Base-by-base conservation (phyloP, 2,329 filamentous ascomycete species). In the Alternaria infectoria region DNA sequence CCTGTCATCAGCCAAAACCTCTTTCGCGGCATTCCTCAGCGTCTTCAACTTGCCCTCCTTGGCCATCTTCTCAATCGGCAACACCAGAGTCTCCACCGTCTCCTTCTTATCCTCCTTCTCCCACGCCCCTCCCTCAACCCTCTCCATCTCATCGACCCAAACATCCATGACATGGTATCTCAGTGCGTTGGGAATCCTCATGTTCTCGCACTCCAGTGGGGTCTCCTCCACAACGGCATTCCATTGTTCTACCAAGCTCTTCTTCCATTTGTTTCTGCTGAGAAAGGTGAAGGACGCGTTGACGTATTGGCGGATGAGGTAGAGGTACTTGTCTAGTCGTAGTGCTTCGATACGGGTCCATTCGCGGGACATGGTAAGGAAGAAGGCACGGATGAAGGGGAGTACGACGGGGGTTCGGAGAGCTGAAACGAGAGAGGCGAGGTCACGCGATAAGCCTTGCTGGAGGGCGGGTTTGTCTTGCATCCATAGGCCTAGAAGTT, bases 81-180 rank as follows among this genome's bases (percentile, higher is more conserved):
- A 79, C 25, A 89, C 82, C 56, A 92, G 66, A 30, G 74, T 77
- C 59, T 85, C 81, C 23, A 90, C 72, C 43, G 75, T 77, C 50
- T 71, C 68, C 36, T 67, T 69, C 19, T 67, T 71, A 57, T 78
- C 70, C 57, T 79, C 73, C 62, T 76, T 70, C 54, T 79, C 77
- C 64, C 79, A 73, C 44, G 79, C 74, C 36, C 87, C 83, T 9
- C 66, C 72, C 57, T 89, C 87, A 32, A 89, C 87, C 75, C 89
- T 90, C 80, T 94, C 91, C 72, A 94, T 80, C 85, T 97, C 94
- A 79, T 98, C 96, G 9, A 97, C 87, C 88, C 92, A 98, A 57
- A 98, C 87, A 82, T 99, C 96, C 67, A 97, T 80, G 13, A 94
- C 87, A 81, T 99, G 96, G 79, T 97, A 89, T 66, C 93, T 84